Base-by-base conservation (phyloP, 306 rosid species). In the Citrullus mucosospermus region DNA sequence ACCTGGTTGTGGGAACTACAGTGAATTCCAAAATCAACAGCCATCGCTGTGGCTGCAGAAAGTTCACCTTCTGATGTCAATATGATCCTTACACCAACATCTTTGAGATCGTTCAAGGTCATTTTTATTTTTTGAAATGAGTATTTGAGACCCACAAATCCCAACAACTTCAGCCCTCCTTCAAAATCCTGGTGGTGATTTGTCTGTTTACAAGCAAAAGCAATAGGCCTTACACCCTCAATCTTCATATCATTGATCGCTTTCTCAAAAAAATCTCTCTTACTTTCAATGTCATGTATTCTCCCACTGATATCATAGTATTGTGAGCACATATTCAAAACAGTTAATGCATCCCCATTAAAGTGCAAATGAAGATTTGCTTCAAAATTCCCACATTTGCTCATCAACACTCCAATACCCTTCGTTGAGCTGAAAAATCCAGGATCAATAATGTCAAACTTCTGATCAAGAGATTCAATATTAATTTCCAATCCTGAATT, bases 31-130 rank as follows among this genome's bases (percentile, higher is more conserved):
- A 92, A 85, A 46, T 71, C 87, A 78, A 25, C 28, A 78, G 92
- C 97, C 22, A 75, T 80, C 34, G 12, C 70, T 61, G 2, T 80
- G 80, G 50, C 87, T 71, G 1, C 54, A 39, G 77, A 16, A 62
- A 76, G 85, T 44, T 83, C 92, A 81, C 88, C 93, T 73, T 84
- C 92, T 3, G 96, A 92, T 2, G 84, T 84, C 71, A 92, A 28
- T 71, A 80, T 85, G 81, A 89, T 81, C 2, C 39, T 16, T 62
- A 85, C 51, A 70, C 87, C 88, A 58, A 62, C 51, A 0, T 11
- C 18, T 67, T 4, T 56, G 8, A 90, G 85, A 56, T 63, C 41
- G 41, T 70, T 28, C 81, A 92, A 83, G 15, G 68, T 80, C 58
- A 4, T 8, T 78, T 66, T 78, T 13, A 76, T 61, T 28, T 80